Conservation (phyloP, 2,329 filamentous ascomycete genomes). For the Botrytis sinoallii region DNA sequence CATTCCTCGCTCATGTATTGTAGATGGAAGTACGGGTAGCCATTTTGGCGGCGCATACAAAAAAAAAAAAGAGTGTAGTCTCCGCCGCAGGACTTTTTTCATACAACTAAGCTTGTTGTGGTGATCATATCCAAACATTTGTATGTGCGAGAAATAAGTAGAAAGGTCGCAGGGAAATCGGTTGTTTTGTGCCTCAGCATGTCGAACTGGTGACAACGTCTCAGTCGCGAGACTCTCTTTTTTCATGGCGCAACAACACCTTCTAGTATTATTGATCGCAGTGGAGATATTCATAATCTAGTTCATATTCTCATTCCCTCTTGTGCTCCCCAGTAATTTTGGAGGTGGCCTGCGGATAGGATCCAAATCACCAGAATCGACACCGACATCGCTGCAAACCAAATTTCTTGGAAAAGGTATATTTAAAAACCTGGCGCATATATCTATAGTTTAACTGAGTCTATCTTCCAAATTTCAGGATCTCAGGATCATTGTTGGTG, state of each 20-base stretch:
- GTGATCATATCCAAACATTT: no score
- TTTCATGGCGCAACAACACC: neutral
- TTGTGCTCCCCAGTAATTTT: neutral
- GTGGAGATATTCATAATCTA: no score
- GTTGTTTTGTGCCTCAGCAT: neutral
- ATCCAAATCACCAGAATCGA: neutral
- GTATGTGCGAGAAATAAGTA: neutral
- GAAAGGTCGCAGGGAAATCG: neutral
- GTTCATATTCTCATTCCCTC: no score
- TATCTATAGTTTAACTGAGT: neutral
- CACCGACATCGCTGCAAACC: neutral
- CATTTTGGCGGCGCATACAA: neutral
- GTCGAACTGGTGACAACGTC: neutral
- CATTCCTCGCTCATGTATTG: neutral
- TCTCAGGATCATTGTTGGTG: neutral
- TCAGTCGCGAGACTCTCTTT: neutral
- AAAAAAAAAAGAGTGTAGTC: neutral
- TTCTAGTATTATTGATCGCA: neutral
- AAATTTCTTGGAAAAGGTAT: rapidly evolving
- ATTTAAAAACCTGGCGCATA: neutral
- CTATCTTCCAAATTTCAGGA: neutral
- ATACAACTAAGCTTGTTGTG: neutral
- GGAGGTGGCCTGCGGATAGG: neutral
- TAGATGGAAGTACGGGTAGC: neutral
- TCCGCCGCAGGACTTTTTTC: neutral